Conservation (phyloP, 352 stramenopile genomes). For the Phytopythium ostracodes region DNA sequence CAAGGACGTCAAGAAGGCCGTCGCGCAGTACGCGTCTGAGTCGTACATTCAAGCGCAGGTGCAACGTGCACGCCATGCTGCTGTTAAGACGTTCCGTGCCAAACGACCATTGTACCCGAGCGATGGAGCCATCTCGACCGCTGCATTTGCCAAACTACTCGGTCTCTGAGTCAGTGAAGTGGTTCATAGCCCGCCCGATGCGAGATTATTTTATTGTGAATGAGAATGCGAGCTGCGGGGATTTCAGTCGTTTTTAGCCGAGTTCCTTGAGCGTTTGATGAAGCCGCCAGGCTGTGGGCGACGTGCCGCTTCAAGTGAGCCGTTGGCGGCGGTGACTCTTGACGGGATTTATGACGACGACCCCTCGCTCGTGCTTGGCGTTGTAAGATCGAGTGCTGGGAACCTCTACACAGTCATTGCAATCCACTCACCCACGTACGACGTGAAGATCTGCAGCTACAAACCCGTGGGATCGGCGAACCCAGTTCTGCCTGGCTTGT, state of each 20-base stretch:
- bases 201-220: no score
- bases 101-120: conserved; percentile 26
- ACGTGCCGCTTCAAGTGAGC: not conserved
- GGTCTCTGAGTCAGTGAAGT: not conserved
- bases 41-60: conserved; percentile 33
- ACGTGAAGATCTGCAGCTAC: not conserved
- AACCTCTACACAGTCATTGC: no score
- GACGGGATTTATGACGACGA: not conserved
- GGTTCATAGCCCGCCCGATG: no score
- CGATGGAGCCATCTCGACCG: not conserved
- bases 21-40: conserved; percentile 30
- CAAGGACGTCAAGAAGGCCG: conserved; percentile 51
- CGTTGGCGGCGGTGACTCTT: not conserved
- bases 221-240: no score
- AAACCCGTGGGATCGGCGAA: not conserved
- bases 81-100: conserved; percentile 24
- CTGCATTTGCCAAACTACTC: not conserved
- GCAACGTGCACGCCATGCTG: conserved; percentile 25
- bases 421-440: not conserved
- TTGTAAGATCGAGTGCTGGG: not conserved
- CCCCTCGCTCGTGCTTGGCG: not conserved
- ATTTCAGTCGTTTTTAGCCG: not conserved
- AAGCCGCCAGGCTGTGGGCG: not conserved
- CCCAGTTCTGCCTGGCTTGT: not conserved
- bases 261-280: not conserved